phyloP scores from a whole-genome alignment of 83 land plant genomes.

The Picea abies region DNA sequence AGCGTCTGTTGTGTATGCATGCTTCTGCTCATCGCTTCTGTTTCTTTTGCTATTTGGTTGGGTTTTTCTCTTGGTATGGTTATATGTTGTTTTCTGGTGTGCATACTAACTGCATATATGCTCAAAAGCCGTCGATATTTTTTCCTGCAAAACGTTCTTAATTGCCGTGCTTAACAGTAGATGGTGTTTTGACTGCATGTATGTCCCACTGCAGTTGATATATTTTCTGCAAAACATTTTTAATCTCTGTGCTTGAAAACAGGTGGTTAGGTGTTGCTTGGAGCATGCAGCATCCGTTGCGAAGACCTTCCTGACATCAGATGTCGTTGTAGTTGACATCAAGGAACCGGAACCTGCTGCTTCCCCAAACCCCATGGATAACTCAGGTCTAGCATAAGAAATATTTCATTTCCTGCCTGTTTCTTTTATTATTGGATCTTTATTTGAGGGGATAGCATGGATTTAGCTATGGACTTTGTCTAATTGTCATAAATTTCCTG shows the following conservation, averaged over 20 bases:
- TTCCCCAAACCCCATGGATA: conserved; percentile 46
- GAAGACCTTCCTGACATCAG: conserved; percentile 75
- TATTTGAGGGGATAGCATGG: not conserved
- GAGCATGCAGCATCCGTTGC: conserved; percentile 89
- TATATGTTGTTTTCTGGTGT: too few species aligned
- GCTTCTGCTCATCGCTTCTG: too few species aligned
- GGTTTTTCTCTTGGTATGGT: too few species aligned
- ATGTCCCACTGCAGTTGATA: not conserved
- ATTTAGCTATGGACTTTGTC: not conserved
- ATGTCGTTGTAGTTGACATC: conserved; percentile 72
- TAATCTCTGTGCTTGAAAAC: conserved; percentile 1
- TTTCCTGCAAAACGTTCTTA: not conserved
- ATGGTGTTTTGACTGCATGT: not conserved
- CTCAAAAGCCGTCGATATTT: not conserved
- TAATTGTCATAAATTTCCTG: not conserved
- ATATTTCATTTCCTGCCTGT: not conserved
- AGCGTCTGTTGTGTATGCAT: not conserved
- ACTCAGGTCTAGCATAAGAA: conserved; percentile 24
- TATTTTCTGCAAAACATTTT: too few species aligned
- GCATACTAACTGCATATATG: too few species aligned
- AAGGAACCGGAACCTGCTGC: conserved; percentile 47
- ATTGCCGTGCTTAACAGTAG: not conserved
- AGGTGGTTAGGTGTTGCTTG: conserved; percentile 88
- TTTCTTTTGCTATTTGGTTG: too few species aligned
- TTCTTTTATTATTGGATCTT: not conserved